A percentile compares a stretch with the other conserved stretches of the same genome.
Conservation (phyloP, 805 yeast genomes). For the Tanozyma kutaoensis region DNA sequence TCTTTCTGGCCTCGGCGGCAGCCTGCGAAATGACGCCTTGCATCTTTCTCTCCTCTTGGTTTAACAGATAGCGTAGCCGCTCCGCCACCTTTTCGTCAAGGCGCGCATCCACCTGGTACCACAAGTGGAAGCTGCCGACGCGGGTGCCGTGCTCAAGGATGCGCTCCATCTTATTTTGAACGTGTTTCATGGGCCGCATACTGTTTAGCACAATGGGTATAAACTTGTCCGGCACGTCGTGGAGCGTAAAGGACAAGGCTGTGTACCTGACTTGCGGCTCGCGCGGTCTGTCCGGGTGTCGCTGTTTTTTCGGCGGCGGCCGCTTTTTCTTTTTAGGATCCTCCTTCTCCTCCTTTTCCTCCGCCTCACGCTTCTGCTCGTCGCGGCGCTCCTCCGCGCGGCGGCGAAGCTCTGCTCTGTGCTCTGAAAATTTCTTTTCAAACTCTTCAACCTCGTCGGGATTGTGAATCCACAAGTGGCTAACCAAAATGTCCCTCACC, state of each 20-base stretch:
- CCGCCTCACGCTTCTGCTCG: constrained; percentile 9
- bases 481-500: constrained; percentile 26
- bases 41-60: constrained; percentile 38
- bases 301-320: background rate
- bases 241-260: constrained; percentile 52
- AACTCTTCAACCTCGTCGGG: constrained; percentile 33
- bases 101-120: constrained; percentile 76
- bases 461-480: constrained; percentile 39
- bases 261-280: constrained; percentile 39
- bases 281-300: constrained; percentile 7
- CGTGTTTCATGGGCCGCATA: constrained; percentile 43
- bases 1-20: constrained; percentile 12
- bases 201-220: constrained; percentile 56
- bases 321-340: constrained; percentile 8
- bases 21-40: constrained; percentile 15
- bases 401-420: constrained; percentile 13
- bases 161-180: constrained; percentile 45
- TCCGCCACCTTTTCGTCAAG: constrained; percentile 60
- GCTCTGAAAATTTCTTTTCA: constrained; percentile 19
- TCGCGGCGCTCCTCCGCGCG: constrained; percentile 9
- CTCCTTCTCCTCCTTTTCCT: constrained; percentile 6
- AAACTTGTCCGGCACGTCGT: constrained; percentile 52
- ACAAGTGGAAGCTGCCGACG: constrained; percentile 48
- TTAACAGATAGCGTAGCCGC: constrained; percentile 41
- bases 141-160: constrained; percentile 49